These are phyloP conservation scores for Colletotrichum eremochloae DNA, from an alignment of 2,329 filamentous ascomycete species.

Conservation along the genomic window DNA sequence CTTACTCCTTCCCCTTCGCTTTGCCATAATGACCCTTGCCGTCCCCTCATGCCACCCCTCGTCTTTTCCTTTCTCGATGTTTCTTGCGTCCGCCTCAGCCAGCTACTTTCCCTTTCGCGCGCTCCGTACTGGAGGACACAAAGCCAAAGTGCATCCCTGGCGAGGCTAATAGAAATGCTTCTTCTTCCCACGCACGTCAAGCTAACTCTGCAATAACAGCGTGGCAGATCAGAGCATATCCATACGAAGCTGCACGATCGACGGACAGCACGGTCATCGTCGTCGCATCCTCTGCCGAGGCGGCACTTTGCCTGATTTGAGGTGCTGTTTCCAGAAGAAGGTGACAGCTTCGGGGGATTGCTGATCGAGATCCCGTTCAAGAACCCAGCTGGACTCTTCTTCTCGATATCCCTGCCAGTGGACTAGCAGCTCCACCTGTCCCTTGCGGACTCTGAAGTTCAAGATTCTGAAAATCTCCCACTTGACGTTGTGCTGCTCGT, in stretches of 20 bases:
- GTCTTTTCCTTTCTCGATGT: too few relatives aligned
- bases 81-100: too few relatives aligned
- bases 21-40: too few relatives aligned
- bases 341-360: not conserved
- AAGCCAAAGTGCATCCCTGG: too few relatives aligned
- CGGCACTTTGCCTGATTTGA: not conserved
- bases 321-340: not conserved
- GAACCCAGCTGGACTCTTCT: conserved; percentile 47
- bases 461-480: not conserved
- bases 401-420: not conserved
- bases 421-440: not conserved
- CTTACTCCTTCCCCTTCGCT: too few relatives aligned
- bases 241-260: not conserved
- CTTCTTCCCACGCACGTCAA: too few relatives aligned
- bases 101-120: too few relatives aligned
- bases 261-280: not conserved
- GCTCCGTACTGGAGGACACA: too few relatives aligned
- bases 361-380: conserved; percentile 54
- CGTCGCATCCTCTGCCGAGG: not conserved
- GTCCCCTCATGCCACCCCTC: too few relatives aligned
- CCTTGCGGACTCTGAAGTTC: not conserved
- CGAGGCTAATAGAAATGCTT: too few relatives aligned
- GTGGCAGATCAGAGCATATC: too few relatives aligned
- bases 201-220: too few relatives aligned
- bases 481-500: not conserved